A percentile compares a stretch with the other conserved stretches of the same genome.
These are phyloP conservation scores for Trypanosoma platydactyli DNA, from an alignment of 208 protist species.

Conservation along the genomic window DNA sequence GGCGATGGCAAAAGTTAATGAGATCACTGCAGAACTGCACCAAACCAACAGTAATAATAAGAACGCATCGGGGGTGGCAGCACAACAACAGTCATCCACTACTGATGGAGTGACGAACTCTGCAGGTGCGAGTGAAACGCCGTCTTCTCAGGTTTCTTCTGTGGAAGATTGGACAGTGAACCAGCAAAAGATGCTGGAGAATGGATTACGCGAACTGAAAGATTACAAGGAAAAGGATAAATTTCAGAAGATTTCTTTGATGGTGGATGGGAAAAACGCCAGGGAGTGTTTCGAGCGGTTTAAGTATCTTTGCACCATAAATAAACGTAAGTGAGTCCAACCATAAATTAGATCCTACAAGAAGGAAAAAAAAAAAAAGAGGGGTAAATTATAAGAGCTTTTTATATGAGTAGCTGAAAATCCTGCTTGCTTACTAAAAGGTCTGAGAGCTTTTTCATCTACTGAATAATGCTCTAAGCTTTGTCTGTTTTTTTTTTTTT, in stretches of 20 bases:
- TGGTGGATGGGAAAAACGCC: conserved; percentile 93
- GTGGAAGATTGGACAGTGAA: conserved; percentile 91
- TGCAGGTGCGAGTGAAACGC: conserved; percentile 7
- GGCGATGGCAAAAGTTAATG: conserved; percentile 91
- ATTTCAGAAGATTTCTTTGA: conserved; percentile 94
- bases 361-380: conserved; percentile 10
- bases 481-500: conserved; percentile 3
- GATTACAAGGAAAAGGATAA: conserved; percentile 95
- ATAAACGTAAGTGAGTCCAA: conserved; percentile 68
- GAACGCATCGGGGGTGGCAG: conserved; percentile 15
- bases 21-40: conserved; percentile 71
- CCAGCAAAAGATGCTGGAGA: conserved; percentile 96
- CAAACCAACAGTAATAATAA: conserved; percentile 23
- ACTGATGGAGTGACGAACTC: conserved; percentile 7
- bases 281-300: conserved; percentile 96
- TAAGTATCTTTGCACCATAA: conserved; percentile 94
- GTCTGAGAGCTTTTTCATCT: too few species aligned
- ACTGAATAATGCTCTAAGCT: background rate
- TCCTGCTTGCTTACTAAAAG: too few species aligned
- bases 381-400: background rate
- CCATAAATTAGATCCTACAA: conserved; percentile 5
- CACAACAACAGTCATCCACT: conserved; percentile 6
- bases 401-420: too few species aligned
- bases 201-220: conserved; percentile 89
- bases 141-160: conserved; percentile 18